Percentiles rank a stretch among this genome's conserved stretches.
These are phyloP conservation scores for Talaromyces sp. DNA, from an alignment of 2,329 filamentous ascomycete species.

Conservation along the genomic window DNA sequence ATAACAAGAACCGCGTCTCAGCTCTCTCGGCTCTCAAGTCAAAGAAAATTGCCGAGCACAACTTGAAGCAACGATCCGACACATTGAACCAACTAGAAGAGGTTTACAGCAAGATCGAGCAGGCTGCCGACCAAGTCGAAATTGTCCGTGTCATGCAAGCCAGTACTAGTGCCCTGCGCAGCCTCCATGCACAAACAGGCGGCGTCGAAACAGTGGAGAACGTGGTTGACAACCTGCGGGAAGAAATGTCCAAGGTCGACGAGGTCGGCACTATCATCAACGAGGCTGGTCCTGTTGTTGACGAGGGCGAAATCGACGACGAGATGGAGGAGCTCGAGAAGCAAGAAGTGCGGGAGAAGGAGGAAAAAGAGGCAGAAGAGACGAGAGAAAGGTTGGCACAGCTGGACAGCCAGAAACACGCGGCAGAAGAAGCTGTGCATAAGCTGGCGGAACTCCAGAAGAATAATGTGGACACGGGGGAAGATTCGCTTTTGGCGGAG, in stretches of 20 bases:
- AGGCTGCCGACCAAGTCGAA: constrained; percentile 78
- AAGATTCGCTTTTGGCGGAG: constrained; percentile 24
- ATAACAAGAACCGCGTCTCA: constrained; percentile 65
- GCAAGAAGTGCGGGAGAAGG: constrained; percentile 47
- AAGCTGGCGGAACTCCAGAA: constrained; percentile 20
- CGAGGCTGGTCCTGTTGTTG: constrained; percentile 58
- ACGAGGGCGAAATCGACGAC: constrained; percentile 81
- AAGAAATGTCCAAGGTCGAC: constrained; percentile 76
- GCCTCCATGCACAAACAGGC: constrained; percentile 72
- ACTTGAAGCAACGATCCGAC: constrained; percentile 65
- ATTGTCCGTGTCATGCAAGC: constrained; percentile 78
- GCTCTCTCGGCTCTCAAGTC: constrained; percentile 75
- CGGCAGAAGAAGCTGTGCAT: constrained; percentile 36
- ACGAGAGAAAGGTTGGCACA: constrained; percentile 49
- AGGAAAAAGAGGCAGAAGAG: constrained; percentile 47
- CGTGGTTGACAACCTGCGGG: constrained; percentile 68
- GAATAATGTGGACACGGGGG: constrained; percentile 16
- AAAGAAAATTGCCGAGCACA: constrained; percentile 75
- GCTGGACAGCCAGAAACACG: constrained; percentile 36
- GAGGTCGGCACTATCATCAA: constrained; percentile 75
- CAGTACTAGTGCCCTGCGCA: constrained; percentile 66
- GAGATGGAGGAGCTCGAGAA: constrained; percentile 75
- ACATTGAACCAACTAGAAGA: constrained; percentile 79
- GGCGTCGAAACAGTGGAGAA: constrained; percentile 70
- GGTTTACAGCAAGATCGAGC: constrained; percentile 75